phyloP scores from a whole-genome alignment of 1,139 yeast species.

The Suhomyces terraborum region DNA sequence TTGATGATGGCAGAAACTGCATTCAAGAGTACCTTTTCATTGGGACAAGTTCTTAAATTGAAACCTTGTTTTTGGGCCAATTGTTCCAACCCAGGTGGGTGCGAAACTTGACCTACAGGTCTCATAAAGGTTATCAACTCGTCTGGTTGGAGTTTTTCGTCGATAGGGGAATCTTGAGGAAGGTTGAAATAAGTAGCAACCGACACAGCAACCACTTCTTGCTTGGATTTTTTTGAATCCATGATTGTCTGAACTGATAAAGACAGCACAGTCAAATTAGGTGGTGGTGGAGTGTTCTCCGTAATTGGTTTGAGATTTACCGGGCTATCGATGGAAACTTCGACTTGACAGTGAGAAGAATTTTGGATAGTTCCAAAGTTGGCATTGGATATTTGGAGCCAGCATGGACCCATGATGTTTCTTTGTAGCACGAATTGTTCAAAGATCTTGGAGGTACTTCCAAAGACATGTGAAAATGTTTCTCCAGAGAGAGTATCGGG shows the following conservation, averaged over 20 bases:
- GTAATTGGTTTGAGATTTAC: constrained; percentile 48
- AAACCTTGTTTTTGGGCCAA: constrained; percentile 55
- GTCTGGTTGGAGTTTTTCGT: constrained; percentile 54
- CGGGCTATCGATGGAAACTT: constrained; percentile 61
- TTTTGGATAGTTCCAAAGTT: constrained; percentile 62
- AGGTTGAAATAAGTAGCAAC: constrained; percentile 66
- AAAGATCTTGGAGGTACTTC: constrained; percentile 70
- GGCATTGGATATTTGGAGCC: constrained; percentile 75
- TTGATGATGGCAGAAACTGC: constrained; percentile 74
- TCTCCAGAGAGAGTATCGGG: constrained; percentile 73
- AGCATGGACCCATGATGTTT: constrained; percentile 96
- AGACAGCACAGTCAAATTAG: constrained; percentile 65
- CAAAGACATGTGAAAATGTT: constrained; percentile 80
- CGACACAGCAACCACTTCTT: constrained; percentile 85
- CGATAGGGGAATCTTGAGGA: constrained; percentile 73
- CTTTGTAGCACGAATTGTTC: constrained; percentile 84
- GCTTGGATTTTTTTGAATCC: constrained; percentile 71
- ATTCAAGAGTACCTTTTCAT: constrained; percentile 72
- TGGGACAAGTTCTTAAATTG: constrained; percentile 58
- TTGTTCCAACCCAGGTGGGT: constrained; percentile 75
- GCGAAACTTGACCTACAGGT: constrained; percentile 59
- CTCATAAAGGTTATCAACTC: constrained; percentile 71
- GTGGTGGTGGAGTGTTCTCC: constrained; percentile 55
- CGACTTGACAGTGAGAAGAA: constrained; percentile 81
- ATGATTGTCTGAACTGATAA: constrained; percentile 78